Conservation (phyloP, 768 basidiomycete species). For the Termitomyces bulborhizus region DNA sequence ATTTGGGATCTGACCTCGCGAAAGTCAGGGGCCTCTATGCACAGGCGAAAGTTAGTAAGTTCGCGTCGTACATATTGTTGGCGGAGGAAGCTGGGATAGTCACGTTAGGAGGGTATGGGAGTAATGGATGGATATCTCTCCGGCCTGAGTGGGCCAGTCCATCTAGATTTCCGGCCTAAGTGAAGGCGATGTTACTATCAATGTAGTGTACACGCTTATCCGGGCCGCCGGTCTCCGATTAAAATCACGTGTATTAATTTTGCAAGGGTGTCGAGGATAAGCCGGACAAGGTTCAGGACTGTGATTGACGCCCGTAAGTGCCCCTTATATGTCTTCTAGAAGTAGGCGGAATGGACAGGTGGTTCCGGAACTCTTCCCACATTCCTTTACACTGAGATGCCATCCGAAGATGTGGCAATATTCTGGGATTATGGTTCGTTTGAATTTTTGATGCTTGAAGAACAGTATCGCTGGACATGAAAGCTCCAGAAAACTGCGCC, state of each 20-base stretch:
- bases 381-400: not conserved
- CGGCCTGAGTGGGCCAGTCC: conserved; percentile 13
- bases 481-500: conserved; percentile 33
- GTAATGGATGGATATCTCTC: conserved; percentile 17
- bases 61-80: conserved; percentile 17
- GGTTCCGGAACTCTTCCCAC: not conserved
- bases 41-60: conserved; percentile 16
- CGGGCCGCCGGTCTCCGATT: no score
- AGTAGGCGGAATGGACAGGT: not conserved
- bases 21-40: conserved; percentile 15
- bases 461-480: not conserved
- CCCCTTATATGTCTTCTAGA: not conserved
- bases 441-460: not conserved
- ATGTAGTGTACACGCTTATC: no score
- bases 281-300: not conserved
- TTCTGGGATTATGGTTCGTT: conserved; percentile 36
- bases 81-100: conserved; percentile 19
- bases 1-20: conserved; percentile 16
- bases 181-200: not conserved
- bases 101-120: conserved; percentile 14
- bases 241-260: not conserved
- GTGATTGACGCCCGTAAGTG: not conserved
- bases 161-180: not conserved
- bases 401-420: conserved; percentile 30
- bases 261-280: no score